A percentile compares a stretch with the other conserved stretches of the same genome.
These are phyloP conservation scores for Hypoxylon fragiforme DNA, from an alignment of 495 filamentous ascomycete genomes.

Conservation along the genomic window DNA sequence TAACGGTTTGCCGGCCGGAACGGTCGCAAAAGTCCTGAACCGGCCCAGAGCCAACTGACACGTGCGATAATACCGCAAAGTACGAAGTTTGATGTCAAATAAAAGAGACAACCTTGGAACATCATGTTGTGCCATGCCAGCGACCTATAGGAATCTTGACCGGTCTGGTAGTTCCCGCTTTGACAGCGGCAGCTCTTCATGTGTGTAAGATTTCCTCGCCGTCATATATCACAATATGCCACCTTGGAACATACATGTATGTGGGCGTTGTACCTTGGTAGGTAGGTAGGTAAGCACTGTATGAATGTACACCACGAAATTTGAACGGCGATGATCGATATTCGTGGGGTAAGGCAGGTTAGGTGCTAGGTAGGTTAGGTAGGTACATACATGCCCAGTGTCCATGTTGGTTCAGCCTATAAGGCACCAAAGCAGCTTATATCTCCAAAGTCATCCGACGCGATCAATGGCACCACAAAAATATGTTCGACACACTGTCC, in stretches of 20 bases:
- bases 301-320: slow-evolving; percentile 4
- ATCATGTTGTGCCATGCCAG: slow-evolving; percentile 4
- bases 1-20: slow-evolving; percentile 3
- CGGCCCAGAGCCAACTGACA: slow-evolving; percentile 19
- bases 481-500: slow-evolving; percentile 4
- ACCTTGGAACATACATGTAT: too few species aligned
- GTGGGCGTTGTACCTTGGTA: too few species aligned
- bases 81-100: neutral
- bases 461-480: slow-evolving; percentile 4
- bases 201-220: neutral
- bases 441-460: slow-evolving; percentile 26
- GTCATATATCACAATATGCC: neutral
- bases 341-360: slow-evolving; percentile 30
- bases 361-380: too few species aligned
- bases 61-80: slow-evolving; percentile 1
- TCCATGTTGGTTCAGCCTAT: slow-evolving; percentile 25
- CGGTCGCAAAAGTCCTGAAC: too few species aligned
- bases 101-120: too few species aligned
- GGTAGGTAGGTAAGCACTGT: slow-evolving; percentile 10
- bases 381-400: too few species aligned
- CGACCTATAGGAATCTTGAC: slow-evolving; percentile 22
- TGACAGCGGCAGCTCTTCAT: slow-evolving; percentile 5
- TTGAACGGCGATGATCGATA: slow-evolving; percentile 3
- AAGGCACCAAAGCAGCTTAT: slow-evolving; percentile 1
- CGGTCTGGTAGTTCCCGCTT: slow-evolving; percentile 17